A percentile compares a stretch with the other conserved stretches of the same genome.
These are phyloP conservation scores for Funneliformis geosporum DNA, from an alignment of 192 early-diverging fungal species.

Conservation along the genomic window DNA sequence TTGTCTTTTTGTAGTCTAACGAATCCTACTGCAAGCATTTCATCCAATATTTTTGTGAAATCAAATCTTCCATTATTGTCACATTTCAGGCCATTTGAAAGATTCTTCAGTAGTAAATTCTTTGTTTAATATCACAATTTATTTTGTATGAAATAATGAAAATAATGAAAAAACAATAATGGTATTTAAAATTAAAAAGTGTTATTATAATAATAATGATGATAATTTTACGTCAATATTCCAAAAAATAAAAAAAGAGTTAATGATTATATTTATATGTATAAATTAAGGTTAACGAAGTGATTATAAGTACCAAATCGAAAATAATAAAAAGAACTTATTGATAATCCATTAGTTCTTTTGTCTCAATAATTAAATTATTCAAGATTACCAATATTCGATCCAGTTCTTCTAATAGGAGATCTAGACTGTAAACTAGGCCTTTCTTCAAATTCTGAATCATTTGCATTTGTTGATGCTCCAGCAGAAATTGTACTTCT, in stretches of 20 bases:
- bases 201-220: not conserved
- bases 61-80: not conserved
- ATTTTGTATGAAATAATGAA: not conserved
- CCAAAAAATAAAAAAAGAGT: too few species aligned
- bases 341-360: too few species aligned
- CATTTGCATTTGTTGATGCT: not conserved
- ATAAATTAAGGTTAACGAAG: too few species aligned
- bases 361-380: too few species aligned
- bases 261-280: too few species aligned
- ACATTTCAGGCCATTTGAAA: slow-evolving; percentile 1
- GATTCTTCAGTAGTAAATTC: not conserved
- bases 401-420: not conserved
- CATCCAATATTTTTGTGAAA: not conserved
- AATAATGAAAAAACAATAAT: not conserved
- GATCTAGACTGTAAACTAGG: not conserved
- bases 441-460: not conserved
- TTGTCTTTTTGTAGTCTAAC: slow-evolving; percentile 2
- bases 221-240: too few species aligned
- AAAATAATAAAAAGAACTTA: too few species aligned
- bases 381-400: too few species aligned
- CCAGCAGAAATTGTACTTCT: not conserved
- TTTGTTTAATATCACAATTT: not conserved
- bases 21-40: not conserved
- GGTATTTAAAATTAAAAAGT: not conserved
- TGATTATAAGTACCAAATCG: too few species aligned